Evolutionary conservation across 805 yeast species (phyloP), one percentile per base, ranked within the genome.

Genomic region (Ogataea nakhonphanomensis): DNA sequence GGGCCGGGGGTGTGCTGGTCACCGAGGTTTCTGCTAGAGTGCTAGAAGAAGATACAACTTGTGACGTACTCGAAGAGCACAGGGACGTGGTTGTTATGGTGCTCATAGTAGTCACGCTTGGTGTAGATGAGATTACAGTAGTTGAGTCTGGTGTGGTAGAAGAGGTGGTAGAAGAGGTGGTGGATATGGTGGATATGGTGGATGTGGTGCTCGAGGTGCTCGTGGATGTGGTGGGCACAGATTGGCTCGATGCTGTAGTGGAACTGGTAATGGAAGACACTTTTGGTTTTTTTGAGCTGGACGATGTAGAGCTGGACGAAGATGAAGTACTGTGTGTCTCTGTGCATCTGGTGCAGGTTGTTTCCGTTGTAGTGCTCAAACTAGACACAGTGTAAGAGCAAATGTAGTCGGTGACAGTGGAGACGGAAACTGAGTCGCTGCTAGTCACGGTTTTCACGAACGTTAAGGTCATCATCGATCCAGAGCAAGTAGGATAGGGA

Each of bases 261-360:
- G n/a, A n/a, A n/a, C n/a, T n/a, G n/a, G n/a, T n/a, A n/a, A n/a
- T n/a, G n/a, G n/a, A n/a, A n/a, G n/a, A n/a, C n/a, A n/a, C n/a
- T n/a, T n/a, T n/a, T n/a, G n/a, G n/a, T n/a, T 11, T 14, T 15
- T 8, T 30, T 8, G 33, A 30, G 11, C 22, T 22, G 8, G 22
- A 12, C 15, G 33, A 12, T 7, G 10, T 7, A 29, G 28, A 21
- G 33, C 33, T 28, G 27, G 20, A 10, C 20, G 32, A 26, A 22
- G 14, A 10, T 12, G 30, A 27, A 11, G 29, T 17, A 32, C 32
- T 36, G 24, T 33, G n/a, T 17, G 39, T 10, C 33, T 37, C 24
- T 25, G 25, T 25, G 46, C 39, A 36, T 28, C 25, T 27, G 21
- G 34, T 30, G 32, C 46, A 35, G 23, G 43, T 27, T 15, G 42